Conservation (phyloP, 2,329 filamentous ascomycete genomes). For the Boeremia exigua region DNA sequence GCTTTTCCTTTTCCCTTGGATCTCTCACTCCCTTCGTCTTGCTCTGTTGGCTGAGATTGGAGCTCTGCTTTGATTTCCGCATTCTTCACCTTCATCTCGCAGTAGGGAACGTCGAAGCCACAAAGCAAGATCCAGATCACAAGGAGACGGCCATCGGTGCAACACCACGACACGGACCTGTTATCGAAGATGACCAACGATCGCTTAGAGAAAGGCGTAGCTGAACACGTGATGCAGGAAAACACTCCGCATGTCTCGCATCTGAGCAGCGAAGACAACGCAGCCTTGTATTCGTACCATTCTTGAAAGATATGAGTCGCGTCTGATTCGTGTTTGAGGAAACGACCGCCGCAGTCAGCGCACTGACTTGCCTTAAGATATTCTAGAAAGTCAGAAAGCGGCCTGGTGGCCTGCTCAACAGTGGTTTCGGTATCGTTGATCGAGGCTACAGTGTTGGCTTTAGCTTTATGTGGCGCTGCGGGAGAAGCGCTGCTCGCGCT, state of each 20-base stretch:
- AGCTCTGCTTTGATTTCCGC: background rate
- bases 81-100: slow-evolving; percentile 17
- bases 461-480: background rate
- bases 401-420: slow-evolving; percentile 1
- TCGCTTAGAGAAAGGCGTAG: slow-evolving; percentile 2
- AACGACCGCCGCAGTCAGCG: slow-evolving; percentile 10
- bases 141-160: slow-evolving; percentile 39
- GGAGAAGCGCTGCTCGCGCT: background rate
- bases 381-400: slow-evolving; percentile 18
- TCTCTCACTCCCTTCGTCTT: background rate
- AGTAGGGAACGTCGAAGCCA: slow-evolving; percentile 40
- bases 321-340: slow-evolving; percentile 20
- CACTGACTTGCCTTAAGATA: slow-evolving; percentile 22
- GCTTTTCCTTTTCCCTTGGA: slow-evolving; percentile 1
- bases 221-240: slow-evolving; percentile 27
- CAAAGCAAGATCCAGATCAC: slow-evolving; percentile 49
- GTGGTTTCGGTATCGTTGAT: slow-evolving; percentile 8
- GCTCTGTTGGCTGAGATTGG: background rate
- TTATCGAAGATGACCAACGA: slow-evolving; percentile 8
- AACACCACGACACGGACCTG: slow-evolving; percentile 43
- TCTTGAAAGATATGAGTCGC: slow-evolving; percentile 19
- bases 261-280: slow-evolving; percentile 19
- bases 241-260: slow-evolving; percentile 25
- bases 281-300: slow-evolving; percentile 19
- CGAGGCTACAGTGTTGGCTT: background rate